phyloP scores from a whole-genome alignment of 2,329 filamentous ascomycete species.

The Pestalotiopsis fici region DNA sequence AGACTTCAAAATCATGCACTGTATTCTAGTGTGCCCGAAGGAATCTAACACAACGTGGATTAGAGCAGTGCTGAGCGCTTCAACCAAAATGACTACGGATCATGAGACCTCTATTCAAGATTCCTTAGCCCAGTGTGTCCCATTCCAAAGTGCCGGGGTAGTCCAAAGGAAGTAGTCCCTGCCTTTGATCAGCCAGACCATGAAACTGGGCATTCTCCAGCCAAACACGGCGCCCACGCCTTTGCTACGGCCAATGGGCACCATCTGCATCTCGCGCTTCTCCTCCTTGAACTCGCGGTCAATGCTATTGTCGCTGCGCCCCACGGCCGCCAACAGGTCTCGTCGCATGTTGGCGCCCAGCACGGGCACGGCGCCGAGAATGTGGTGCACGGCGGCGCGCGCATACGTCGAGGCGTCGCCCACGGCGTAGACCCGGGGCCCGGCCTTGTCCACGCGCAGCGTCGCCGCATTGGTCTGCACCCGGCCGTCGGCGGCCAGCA shows the following conservation, averaged over 20 bases:
- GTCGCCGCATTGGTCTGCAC: constrained; percentile 37
- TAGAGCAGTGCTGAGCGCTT: not conserved
- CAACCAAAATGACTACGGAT: not conserved
- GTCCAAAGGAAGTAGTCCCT: constrained; percentile 54
- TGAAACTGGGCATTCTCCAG: constrained; percentile 40
- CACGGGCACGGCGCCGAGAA: constrained; percentile 40
- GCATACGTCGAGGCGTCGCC: constrained; percentile 44
- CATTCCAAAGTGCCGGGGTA: constrained; percentile 47
- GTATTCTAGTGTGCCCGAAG: too few relatives aligned
- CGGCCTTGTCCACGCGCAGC: constrained; percentile 32
- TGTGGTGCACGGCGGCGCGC: constrained; percentile 41
- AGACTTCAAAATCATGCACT: too few relatives aligned
- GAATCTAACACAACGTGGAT: too few relatives aligned
- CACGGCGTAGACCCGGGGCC: constrained; percentile 43
- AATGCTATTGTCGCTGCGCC: constrained; percentile 8
- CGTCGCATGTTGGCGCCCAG: constrained; percentile 48
- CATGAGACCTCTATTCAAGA: not conserved
- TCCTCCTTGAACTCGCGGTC: constrained; percentile 42
- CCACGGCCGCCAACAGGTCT: constrained; percentile 42
- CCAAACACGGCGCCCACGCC: constrained; percentile 47
- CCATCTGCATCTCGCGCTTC: constrained; percentile 43
- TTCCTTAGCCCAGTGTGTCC: constrained; percentile 43
- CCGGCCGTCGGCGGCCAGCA: constrained; percentile 35
- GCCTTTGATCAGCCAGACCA: constrained; percentile 52
- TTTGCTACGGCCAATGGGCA: constrained; percentile 45